Conservation (phyloP, 345 rosid genomes). For the Sonneratia caseolaris region DNA sequence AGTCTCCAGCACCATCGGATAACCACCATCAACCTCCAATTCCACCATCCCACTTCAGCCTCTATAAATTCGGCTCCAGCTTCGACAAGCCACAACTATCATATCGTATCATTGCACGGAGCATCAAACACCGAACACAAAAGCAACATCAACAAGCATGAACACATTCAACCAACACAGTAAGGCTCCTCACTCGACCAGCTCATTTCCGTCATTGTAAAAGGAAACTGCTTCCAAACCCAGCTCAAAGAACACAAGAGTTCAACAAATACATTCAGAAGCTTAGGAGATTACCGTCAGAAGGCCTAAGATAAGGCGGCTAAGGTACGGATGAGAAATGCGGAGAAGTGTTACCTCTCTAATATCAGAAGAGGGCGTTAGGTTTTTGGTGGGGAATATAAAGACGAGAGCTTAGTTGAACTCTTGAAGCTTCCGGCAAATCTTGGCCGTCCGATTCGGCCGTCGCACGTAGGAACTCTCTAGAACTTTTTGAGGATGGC, state of each 20-base stretch:
- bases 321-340: constrained; percentile 3
- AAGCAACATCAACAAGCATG: not conserved
- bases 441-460: constrained; percentile 6
- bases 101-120: not conserved
- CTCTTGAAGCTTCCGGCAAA: constrained; percentile 12
- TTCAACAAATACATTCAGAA: not conserved
- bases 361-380: not conserved
- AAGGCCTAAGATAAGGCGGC: not conserved
- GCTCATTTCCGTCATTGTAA: not conserved
- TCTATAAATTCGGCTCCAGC: not conserved
- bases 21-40: not conserved
- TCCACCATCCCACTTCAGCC: not conserved
- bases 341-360: not conserved
- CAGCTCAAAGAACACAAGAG: not conserved
- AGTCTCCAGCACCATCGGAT: not conserved
- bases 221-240: not conserved
- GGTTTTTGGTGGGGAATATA: constrained; percentile 3
- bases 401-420: not conserved
- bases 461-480: constrained; percentile 9
- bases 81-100: not conserved
- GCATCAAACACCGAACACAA: not conserved
- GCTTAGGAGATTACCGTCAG: not conserved
- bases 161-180: too few relatives aligned
- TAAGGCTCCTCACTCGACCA: not conserved
- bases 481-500: constrained; percentile 7